Base-by-base conservation (phyloP, 1,284 basidiomycete species). In the Pholiota adiposa region DNA sequence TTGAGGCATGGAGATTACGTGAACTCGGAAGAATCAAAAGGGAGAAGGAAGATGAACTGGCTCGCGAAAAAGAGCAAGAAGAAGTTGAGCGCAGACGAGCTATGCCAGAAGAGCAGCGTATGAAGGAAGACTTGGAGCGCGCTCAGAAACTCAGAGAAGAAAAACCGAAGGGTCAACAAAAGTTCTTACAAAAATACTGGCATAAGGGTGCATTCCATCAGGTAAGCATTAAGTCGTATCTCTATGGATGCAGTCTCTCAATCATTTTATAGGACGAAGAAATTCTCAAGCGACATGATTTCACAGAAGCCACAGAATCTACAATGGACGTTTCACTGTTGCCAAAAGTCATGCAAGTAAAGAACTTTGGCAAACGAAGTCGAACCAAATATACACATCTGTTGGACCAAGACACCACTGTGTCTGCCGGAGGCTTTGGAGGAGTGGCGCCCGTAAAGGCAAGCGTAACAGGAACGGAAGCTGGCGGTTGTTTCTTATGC, bases 201-300 rank as follows among this genome's bases (percentile, higher is more conserved):
- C 97, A 99, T 81, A 98, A 98, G 77, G 97, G 97, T 69, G 96
- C 96, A 60, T 99, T 99, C 82, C 96, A 97, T 75, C 94, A 93
- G 83, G 94, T 91, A 61, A n/a, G 50, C 36, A 19, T 36, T 36
- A 41, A 41, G 16, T 44, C 51, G 44, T 4, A 18, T 23, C 19
- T 2, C 23, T 63, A 25, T 11, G 29, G 40, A 54, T 48, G 36
- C 21, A 34, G 2, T 33, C 9, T 25, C 21, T 49, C 14, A 19
- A 56, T 62, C 11, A 27, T 44, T 55, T 23, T 62, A 31, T 70
- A 95, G 89, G 97, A 98, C 75, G 86, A 89, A 66, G 95, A 98
- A 54, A 87, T 99, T 64, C 85, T 98, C 67, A 85, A 84, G 69
- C 79, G 80, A 60, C 90, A 91, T 72, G 96, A 99, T 75, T 98